Conservation (phyloP, 257 asterid genomes). For the Penstemon eatonii region DNA sequence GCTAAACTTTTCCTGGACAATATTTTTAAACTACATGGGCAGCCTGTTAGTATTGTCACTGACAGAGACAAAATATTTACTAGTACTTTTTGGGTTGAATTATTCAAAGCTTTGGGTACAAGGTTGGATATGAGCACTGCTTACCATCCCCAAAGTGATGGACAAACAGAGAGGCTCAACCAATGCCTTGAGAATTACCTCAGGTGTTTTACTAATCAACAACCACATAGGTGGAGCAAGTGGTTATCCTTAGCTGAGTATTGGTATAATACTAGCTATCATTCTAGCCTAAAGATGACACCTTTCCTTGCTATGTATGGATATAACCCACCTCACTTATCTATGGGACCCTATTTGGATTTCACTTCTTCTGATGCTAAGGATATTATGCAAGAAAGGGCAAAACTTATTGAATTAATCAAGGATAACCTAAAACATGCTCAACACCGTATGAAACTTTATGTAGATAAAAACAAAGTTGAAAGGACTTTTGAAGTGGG, state of each 20-base stretch:
- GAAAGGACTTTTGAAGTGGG: no score
- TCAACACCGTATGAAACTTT: no score
- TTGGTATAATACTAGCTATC: constrained; percentile 13
- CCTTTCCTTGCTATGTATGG: not conserved
- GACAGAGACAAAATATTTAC: not conserved
- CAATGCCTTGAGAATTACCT: not conserved
- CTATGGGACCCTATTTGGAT: not conserved
- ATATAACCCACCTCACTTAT: not conserved
- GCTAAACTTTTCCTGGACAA: not conserved
- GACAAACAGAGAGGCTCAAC: constrained; percentile 2
- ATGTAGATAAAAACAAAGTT: no score
- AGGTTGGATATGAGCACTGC: not conserved
- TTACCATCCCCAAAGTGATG: constrained; percentile 13
- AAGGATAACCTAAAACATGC: no score
- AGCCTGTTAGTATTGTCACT: not conserved
- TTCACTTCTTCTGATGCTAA: no score
- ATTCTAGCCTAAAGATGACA: not conserved
- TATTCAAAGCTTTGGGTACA: not conserved
- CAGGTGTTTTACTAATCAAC: not conserved
- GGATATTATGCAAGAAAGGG: no score
- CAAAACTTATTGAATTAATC: no score
- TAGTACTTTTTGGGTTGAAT: not conserved
- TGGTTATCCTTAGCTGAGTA: not conserved
- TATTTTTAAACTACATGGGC: not conserved
- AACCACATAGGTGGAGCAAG: not conserved